Base-by-base conservation (phyloP, 257 asterid genomes). In the Solanum habrochaites region DNA sequence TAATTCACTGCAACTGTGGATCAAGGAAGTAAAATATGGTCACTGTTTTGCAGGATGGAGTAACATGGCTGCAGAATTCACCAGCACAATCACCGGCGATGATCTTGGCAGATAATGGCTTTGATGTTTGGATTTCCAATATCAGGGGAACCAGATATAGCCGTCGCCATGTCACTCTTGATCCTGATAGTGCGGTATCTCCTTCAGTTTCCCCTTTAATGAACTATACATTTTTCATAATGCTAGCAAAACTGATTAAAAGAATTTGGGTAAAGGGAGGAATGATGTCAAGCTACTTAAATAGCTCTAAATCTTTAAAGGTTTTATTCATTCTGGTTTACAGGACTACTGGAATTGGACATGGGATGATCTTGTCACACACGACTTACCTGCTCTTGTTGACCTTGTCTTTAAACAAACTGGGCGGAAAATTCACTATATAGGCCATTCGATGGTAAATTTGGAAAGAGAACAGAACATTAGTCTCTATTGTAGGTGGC, bases 311-410 rank as follows among this genome's bases (percentile, higher is more conserved):
- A 37, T 20, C 10, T 35, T 52, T 52, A 2, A 20, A 43, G 25
- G 16, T 47, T 49, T 7, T 85, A 27, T 49, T 73, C 83, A 23
- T 71, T 71, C 29, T 69, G 82, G 42, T 12, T 21, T 72, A 32
- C 83, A 91, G 93, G 91, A 87, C 37, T 91, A 77, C 85, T 91
- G 92, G 93, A 89, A 91, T 40, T 91, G 93, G 93, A 90, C 93
- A 18, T 91, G 92, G 92, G 93, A 91, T 87, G 93, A 91, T 71
- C 89, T 91, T 1, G 91, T 91, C 13, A n/a, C 25, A 6, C 93
- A 91, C 15, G 93, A 91, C 73, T 85, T 91, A 27, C 92, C 93
- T 1, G 80, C 92, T 21, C 35, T 89, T 32, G 7, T 91, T 64
- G 74, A 74, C 14, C 87, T 90, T 43, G 90, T 91, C 39, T 86